phyloP scores from a whole-genome alignment of 2,329 filamentous ascomycete genomes.

The Neospermospora avenae region DNA sequence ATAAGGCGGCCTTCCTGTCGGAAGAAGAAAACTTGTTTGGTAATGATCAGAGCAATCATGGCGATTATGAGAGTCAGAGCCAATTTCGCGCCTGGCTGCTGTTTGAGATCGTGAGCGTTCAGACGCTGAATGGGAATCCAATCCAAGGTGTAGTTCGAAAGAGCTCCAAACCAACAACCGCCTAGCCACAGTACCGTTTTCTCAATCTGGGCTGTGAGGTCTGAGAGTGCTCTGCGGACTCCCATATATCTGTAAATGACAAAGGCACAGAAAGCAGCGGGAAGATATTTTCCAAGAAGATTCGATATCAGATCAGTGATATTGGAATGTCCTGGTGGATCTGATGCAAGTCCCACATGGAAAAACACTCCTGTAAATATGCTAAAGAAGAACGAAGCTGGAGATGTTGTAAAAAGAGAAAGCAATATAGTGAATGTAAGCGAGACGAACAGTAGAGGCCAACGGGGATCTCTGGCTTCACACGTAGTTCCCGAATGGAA shows the following conservation, averaged over 20 bases:
- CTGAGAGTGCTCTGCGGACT: conserved; percentile 65
- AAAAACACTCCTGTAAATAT: conserved; percentile 81
- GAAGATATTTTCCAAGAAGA: conserved; percentile 77
- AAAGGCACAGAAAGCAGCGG: conserved; percentile 81
- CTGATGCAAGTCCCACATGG: conserved; percentile 85
- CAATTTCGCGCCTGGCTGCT: conserved; percentile 83
- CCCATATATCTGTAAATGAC: conserved; percentile 85
- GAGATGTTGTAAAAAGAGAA: conserved; percentile 77
- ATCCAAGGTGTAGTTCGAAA: conserved; percentile 94
- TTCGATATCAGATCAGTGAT: conserved; percentile 72
- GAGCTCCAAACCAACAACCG: conserved; percentile 81
- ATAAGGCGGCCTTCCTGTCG: conserved; percentile 79
- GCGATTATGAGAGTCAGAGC: conserved; percentile 78
- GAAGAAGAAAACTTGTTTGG: conserved; percentile 80
- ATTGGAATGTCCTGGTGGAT: conserved; percentile 68
- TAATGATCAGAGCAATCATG: conserved; percentile 62
- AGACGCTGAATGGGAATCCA: conserved; percentile 90
- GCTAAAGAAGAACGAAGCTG: conserved; percentile 79
- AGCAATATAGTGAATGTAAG: conserved; percentile 74
- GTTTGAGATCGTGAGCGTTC: conserved; percentile 82
- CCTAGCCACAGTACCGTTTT: conserved; percentile 90
- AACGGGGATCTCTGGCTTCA: conserved; percentile 73
- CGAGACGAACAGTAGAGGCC: conserved; percentile 79
- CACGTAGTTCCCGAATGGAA: conserved; percentile 67
- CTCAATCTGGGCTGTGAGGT: conserved; percentile 78